These are phyloP conservation scores for Phlyctochytrium arcticum DNA, from an alignment of 192 early-diverging fungal species.

Conservation along the genomic window DNA sequence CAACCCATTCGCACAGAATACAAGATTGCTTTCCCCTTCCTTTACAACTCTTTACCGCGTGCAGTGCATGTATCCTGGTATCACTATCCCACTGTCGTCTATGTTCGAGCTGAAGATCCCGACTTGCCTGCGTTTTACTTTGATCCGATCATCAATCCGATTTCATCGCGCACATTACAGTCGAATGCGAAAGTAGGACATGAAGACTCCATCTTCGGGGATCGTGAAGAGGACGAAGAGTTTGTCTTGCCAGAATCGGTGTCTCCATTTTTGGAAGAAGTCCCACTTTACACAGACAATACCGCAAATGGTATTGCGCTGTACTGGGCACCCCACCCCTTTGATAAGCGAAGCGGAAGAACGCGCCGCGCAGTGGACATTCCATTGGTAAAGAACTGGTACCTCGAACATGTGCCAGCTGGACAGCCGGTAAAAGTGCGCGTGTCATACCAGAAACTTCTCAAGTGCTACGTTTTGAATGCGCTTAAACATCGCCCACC, in stretches of 20 bases:
- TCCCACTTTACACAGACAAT: slow-evolving; percentile 80
- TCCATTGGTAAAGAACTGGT: slow-evolving; percentile 96
- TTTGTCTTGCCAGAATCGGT: slow-evolving; percentile 81
- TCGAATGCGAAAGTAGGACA: slow-evolving; percentile 49
- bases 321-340: slow-evolving; percentile 98
- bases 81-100: slow-evolving; percentile 88
- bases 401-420: slow-evolving; percentile 91
- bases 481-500: slow-evolving; percentile 81
- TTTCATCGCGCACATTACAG: slow-evolving; percentile 71
- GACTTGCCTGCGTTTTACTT: slow-evolving; percentile 98
- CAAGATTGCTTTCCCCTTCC: slow-evolving; percentile 96
- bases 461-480: slow-evolving; percentile 96
- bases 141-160: slow-evolving; percentile 97
- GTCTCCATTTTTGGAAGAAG: slow-evolving; percentile 75
- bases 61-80: slow-evolving; percentile 90
- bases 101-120: slow-evolving; percentile 84
- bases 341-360: slow-evolving; percentile 85
- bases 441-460: slow-evolving; percentile 96
- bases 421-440: slow-evolving; percentile 96
- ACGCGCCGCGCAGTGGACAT: slow-evolving; percentile 91
- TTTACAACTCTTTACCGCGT: slow-evolving; percentile 96
- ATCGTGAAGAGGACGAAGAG: slow-evolving; percentile 66
- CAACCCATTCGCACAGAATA: slow-evolving; percentile 98
- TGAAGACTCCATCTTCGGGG: slow-evolving; percentile 65
- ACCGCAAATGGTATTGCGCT: slow-evolving; percentile 89